A percentile compares a stretch with the other conserved stretches of the same genome.
phyloP scores from a whole-genome alignment of 2,329 filamentous ascomycete genomes.

The Fusarium sp. region DNA sequence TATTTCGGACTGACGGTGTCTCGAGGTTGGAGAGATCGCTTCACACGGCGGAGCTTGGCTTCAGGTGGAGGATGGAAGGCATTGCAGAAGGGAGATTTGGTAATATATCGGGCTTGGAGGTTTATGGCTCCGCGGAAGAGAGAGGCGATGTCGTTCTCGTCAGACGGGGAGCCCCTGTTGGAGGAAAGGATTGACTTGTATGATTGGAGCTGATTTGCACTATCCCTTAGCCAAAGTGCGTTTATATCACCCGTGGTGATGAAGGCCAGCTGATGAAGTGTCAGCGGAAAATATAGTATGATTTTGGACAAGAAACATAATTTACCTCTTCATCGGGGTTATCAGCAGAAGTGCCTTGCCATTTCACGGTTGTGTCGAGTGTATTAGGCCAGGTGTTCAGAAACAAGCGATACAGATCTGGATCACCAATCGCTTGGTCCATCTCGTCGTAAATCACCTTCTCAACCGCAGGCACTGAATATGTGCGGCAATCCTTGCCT shows the following conservation, averaged over 20 bases:
- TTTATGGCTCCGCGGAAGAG: conserved; percentile 81
- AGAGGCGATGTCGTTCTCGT: conserved; percentile 66
- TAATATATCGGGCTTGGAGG: conserved; percentile 76
- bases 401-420: conserved; percentile 77
- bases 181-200: conserved; percentile 71
- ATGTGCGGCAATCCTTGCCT: conserved; percentile 78
- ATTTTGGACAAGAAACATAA: not conserved
- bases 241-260: conserved; percentile 90
- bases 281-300: not conserved
- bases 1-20: conserved; percentile 72
- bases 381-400: conserved; percentile 79
- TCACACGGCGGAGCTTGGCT: conserved; percentile 52
- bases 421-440: conserved; percentile 75
- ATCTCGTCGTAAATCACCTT: conserved; percentile 73
- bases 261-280: conserved; percentile 68
- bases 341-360: conserved; percentile 69
- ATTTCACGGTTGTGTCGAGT: conserved; percentile 76
- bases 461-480: conserved; percentile 80
- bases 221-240: conserved; percentile 93
- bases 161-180: conserved; percentile 51
- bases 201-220: conserved; percentile 80
- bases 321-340: conserved; percentile 66
- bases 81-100: conserved; percentile 84
- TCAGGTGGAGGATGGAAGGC: conserved; percentile 90
- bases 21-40: conserved; percentile 43